Conservation (phyloP, 2,329 filamentous ascomycete genomes). For the Ophiostoma piceae region DNA sequence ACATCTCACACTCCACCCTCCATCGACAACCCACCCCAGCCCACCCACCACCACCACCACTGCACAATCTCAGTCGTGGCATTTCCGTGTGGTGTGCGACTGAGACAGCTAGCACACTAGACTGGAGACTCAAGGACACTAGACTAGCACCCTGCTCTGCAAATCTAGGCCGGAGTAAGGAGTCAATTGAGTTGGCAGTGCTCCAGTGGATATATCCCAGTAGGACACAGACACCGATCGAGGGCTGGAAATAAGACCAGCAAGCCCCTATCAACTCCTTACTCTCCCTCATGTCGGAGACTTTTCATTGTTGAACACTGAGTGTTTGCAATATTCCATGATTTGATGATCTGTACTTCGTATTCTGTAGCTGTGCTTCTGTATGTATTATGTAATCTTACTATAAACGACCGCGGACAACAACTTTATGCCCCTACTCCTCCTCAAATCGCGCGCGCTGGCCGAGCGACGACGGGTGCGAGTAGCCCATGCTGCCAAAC, state of each 20-base stretch:
- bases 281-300: background rate
- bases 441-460: slow-evolving; percentile 27
- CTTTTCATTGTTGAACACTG: too few relatives aligned
- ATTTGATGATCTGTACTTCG: background rate
- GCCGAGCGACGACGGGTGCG: slow-evolving; percentile 23
- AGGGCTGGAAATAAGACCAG: background rate
- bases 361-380: background rate
- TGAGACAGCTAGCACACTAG: background rate
- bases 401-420: background rate
- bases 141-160: background rate
- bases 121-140: background rate
- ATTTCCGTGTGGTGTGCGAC: background rate
- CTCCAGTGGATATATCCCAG: background rate
- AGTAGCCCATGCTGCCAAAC: slow-evolving; percentile 42
- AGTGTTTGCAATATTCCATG: background rate
- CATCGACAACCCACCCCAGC: background rate
- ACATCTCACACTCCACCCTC: background rate
- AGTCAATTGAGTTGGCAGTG: background rate
- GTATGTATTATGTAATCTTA: background rate
- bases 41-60: background rate
- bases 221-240: background rate
- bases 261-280: background rate
- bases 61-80: slow-evolving; percentile 8
- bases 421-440: background rate
- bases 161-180: background rate